Evolutionary conservation across 2,329 filamentous ascomycete species (phyloP).

Genomic region (Aureobasidium sp.): DNA sequence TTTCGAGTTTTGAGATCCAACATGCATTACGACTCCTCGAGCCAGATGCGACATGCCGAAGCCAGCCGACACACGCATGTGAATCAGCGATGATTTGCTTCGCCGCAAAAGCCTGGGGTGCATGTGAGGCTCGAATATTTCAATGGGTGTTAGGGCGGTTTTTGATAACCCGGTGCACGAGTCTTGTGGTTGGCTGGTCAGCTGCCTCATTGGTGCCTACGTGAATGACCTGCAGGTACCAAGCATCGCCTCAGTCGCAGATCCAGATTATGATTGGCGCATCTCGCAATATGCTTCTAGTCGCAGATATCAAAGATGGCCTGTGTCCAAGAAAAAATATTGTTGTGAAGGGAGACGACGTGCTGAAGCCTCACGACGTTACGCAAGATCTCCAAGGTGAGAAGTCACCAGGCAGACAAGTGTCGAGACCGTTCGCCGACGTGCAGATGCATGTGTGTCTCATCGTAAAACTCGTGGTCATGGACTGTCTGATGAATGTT

Average conservation of each 20-base stretch:
- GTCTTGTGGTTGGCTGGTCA: constrained; percentile 10
- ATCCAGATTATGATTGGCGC: not conserved
- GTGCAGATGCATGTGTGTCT: constrained; percentile 1
- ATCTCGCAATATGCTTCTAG: not conserved
- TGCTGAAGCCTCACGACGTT: constrained; percentile 3
- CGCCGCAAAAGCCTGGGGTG: not conserved
- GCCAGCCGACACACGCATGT: constrained; percentile 4
- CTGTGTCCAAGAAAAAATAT: not conserved
- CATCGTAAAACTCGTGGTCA: not conserved
- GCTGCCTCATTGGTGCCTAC: constrained; percentile 12
- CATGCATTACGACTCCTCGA: not conserved
- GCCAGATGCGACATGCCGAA: constrained; percentile 5
- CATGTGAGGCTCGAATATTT: constrained; percentile 6
- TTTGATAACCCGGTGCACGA: constrained; percentile 7
- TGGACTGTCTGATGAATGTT: not conserved
- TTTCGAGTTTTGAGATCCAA: not conserved
- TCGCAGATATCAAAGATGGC: not conserved
- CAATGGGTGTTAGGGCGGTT: constrained; percentile 1
- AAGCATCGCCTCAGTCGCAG: not conserved
- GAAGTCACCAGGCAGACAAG: not conserved
- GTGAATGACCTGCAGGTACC: constrained; percentile 8
- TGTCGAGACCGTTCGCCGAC: not conserved
- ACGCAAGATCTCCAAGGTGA: not conserved
- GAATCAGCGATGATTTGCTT: not conserved
- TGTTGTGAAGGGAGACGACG: not conserved